Evolutionary conservation across 1,284 basidiomycete genomes (phyloP).

Genomic region (Inonotus hispidus): DNA sequence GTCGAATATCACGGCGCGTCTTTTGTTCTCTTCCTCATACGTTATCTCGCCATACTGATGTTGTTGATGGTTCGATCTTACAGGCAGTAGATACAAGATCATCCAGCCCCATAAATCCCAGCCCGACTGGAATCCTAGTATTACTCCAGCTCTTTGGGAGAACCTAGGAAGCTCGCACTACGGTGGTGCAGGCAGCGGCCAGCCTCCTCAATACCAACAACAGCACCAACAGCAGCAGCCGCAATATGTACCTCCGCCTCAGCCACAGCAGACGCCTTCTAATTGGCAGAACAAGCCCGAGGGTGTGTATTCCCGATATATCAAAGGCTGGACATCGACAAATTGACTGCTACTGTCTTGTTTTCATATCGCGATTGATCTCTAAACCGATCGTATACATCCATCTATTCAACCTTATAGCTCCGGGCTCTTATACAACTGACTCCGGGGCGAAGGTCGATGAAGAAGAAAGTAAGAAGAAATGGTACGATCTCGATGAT

Average conservation of each 20-base stretch:
- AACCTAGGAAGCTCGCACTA: constrained; percentile 36
- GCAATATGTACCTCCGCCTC: constrained; percentile 12
- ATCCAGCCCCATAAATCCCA: constrained; percentile 65
- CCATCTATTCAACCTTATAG: constrained; percentile 1
- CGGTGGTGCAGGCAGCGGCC: constrained; percentile 24
- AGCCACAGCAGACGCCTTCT: not conserved
- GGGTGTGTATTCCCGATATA: not conserved
- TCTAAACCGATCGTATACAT: not conserved
- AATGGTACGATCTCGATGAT: constrained; percentile 52
- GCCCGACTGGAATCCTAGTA: constrained; percentile 58
- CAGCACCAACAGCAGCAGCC: constrained; percentile 24
- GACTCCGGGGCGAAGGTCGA: constrained; percentile 35
- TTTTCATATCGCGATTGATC: not conserved
- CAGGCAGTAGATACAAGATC: constrained; percentile 60
- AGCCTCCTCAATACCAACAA: constrained; percentile 1
- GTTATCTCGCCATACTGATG: not conserved
- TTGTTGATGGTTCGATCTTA: not conserved
- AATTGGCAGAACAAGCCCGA: constrained; percentile 8
- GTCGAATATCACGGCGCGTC: constrained; percentile 53
- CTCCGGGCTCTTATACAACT: constrained; percentile 24
- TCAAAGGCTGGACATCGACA: not conserved
- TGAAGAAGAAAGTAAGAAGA: constrained; percentile 46
- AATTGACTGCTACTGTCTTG: not conserved
- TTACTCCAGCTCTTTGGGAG: constrained; percentile 65
- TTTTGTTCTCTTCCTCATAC: not conserved